Percentiles rank a stretch among this genome's conserved stretches.
phyloP scores from a whole-genome alignment of 495 filamentous ascomycete genomes.

The Hypoxylon lenormandii region DNA sequence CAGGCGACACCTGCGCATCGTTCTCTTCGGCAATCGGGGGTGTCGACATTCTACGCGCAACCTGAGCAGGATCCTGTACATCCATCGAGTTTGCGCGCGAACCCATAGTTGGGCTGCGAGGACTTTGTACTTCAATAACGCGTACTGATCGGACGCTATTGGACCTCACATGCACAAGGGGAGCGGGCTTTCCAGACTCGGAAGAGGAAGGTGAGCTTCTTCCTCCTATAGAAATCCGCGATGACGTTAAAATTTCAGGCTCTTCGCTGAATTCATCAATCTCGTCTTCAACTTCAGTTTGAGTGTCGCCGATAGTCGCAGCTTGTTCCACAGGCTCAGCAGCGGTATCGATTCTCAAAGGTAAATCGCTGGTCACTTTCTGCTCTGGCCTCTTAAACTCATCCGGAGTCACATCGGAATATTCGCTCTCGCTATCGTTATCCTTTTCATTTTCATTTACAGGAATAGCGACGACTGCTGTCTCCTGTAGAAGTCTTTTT shows the following conservation, averaged over 20 bases:
- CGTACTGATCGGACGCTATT: conserved; percentile 65
- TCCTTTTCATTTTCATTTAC: conserved; percentile 7
- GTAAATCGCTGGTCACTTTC: conserved; percentile 8
- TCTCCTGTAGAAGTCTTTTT: background rate
- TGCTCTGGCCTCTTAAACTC: conserved; percentile 12
- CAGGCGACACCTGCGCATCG: conserved; percentile 8
- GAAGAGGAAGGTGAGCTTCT: conserved; percentile 57
- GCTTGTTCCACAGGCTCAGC: conserved; percentile 30
- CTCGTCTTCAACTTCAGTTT: conserved; percentile 52
- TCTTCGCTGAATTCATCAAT: conserved; percentile 63
- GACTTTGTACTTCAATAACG: conserved; percentile 65
- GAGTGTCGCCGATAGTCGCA: conserved; percentile 9
- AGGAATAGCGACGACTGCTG: conserved; percentile 1
- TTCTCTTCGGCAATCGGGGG: conserved; percentile 57
- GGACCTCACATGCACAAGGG: conserved; percentile 59
- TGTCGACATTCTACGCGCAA: conserved; percentile 52
- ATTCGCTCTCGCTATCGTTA: background rate
- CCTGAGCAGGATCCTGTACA: conserved; percentile 48
- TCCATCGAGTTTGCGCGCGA: conserved; percentile 61
- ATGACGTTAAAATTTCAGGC: conserved; percentile 66
- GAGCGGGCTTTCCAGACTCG: conserved; percentile 53
- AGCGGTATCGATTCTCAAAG: conserved; percentile 36
- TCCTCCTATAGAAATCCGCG: conserved; percentile 66
- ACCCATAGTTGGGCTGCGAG: conserved; percentile 56
- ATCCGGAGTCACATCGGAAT: background rate